Evolutionary conservation across 2,329 filamentous ascomycete species (phyloP).

Genomic region (Penicillium sp.): DNA sequence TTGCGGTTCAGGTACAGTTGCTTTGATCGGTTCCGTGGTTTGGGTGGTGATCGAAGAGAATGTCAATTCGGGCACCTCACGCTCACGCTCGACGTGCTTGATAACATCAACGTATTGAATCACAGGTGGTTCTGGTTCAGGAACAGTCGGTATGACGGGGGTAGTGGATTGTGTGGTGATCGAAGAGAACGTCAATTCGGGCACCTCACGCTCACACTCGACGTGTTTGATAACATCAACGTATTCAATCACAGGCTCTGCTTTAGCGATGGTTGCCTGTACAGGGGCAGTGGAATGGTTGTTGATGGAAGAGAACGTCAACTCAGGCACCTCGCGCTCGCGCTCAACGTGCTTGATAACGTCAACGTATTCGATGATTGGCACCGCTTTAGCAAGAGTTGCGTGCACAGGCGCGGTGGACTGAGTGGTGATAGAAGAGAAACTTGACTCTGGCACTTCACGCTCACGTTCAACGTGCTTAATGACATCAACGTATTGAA

Average conservation of each 20-base stretch:
- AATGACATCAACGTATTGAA: slow-evolving; percentile 2
- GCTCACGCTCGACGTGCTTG: slow-evolving; percentile 8
- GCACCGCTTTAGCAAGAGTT: slow-evolving; percentile 18
- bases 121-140: slow-evolving; percentile 15
- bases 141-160: slow-evolving; percentile 22
- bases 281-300: slow-evolving; percentile 35
- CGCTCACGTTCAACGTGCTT: slow-evolving; percentile 10
- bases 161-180: slow-evolving; percentile 29
- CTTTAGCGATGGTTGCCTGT: slow-evolving; percentile 2
- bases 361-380: slow-evolving; percentile 8
- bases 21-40: slow-evolving; percentile 25
- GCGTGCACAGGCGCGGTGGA: slow-evolving; percentile 27
- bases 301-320: slow-evolving; percentile 30
- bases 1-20: slow-evolving; percentile 19
- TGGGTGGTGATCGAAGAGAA: slow-evolving; percentile 33
- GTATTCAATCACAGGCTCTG: slow-evolving; percentile 18
- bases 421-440: slow-evolving; percentile 33
- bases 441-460: slow-evolving; percentile 17
- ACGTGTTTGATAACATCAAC: slow-evolving; percentile 7
- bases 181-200: slow-evolving; percentile 28
- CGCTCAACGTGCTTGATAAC: slow-evolving; percentile 12
- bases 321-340: slow-evolving; percentile 19
- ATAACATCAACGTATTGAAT: slow-evolving; percentile 5
- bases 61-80: slow-evolving; percentile 17
- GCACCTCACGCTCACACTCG: slow-evolving; percentile 6